Conservation (phyloP, 257 asterid genomes). For the Echium plantagineum region DNA sequence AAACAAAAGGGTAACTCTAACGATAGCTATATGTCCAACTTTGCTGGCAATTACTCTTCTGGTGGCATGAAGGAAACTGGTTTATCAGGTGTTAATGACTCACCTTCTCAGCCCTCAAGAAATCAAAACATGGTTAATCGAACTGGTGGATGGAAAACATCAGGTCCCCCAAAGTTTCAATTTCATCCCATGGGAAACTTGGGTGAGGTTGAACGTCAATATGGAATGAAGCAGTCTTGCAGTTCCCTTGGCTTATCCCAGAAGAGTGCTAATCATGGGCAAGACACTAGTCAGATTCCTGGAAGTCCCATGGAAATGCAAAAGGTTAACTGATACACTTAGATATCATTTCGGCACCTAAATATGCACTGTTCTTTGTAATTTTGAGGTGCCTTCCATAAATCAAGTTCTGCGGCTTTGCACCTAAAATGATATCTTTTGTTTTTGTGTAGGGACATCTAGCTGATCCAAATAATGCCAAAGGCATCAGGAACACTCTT, state of each 20-base stretch:
- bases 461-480: conserved; percentile 33
- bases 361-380: too few relatives aligned
- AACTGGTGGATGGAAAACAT: conserved; percentile 27
- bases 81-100: conserved; percentile 40
- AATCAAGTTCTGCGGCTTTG: background rate
- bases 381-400: background rate
- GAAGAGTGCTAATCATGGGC: conserved; percentile 3
- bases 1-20: conserved; percentile 45
- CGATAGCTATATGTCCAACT: conserved; percentile 50
- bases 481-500: conserved; percentile 29
- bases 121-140: conserved; percentile 49
- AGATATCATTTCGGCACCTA: too few relatives aligned
- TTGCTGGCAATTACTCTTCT: conserved; percentile 36
- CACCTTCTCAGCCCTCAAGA: conserved; percentile 36
- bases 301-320: conserved; percentile 24
- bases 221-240: conserved; percentile 38
- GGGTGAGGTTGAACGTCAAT: conserved; percentile 38
- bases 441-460: conserved; percentile 43
- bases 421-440: background rate
- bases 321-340: conserved; percentile 32
- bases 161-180: conserved; percentile 67
- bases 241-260: background rate
- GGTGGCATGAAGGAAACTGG: conserved; percentile 46
- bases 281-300: conserved; percentile 30
- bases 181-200: conserved; percentile 84